phyloP scores from a whole-genome alignment of 805 yeast species.

The Komagataella pseudopastoris region DNA sequence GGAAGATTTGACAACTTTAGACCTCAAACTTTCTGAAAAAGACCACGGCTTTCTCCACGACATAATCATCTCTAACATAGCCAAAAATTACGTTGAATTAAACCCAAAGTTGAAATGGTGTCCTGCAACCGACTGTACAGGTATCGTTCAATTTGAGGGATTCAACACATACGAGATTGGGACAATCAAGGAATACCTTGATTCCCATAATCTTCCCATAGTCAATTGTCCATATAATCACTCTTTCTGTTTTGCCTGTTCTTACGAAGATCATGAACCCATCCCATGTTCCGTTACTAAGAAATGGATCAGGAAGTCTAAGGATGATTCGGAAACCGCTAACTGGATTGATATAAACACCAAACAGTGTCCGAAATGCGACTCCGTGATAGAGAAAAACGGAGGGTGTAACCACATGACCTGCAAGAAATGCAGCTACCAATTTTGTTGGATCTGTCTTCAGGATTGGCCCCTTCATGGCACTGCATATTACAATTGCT shows the following conservation, averaged over 20 bases:
- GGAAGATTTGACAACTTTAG: slow-evolving; percentile 7
- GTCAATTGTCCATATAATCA: slow-evolving; percentile 59
- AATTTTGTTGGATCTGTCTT: slow-evolving; percentile 91
- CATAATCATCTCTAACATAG: slow-evolving; percentile 27
- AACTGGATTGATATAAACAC: slow-evolving; percentile 83
- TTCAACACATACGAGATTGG: slow-evolving; percentile 16
- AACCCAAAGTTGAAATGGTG: slow-evolving; percentile 55
- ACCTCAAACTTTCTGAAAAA: slow-evolving; percentile 2
- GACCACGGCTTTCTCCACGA: slow-evolving; percentile 12
- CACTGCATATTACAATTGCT: slow-evolving; percentile 52
- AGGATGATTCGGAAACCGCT: slow-evolving; percentile 78
- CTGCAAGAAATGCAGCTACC: slow-evolving; percentile 61
- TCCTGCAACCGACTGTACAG: slow-evolving; percentile 70
- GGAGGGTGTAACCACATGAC: slow-evolving; percentile 98
- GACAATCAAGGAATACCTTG: slow-evolving; percentile 12
- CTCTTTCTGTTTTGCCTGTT: slow-evolving; percentile 69
- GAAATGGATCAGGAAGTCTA: slow-evolving; percentile 67
- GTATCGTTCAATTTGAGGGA: slow-evolving; percentile 29
- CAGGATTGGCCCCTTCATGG: slow-evolving; percentile 67
- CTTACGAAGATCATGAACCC: slow-evolving; percentile 68
- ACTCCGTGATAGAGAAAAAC: slow-evolving; percentile 70
- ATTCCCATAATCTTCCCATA: slow-evolving; percentile 34
- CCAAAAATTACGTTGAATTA: slow-evolving; percentile 38
- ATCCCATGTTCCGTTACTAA: slow-evolving; percentile 62
- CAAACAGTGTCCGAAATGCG: slow-evolving; percentile 76